Conservation (phyloP, 495 filamentous ascomycete genomes). For the Xylaria grammica region DNA sequence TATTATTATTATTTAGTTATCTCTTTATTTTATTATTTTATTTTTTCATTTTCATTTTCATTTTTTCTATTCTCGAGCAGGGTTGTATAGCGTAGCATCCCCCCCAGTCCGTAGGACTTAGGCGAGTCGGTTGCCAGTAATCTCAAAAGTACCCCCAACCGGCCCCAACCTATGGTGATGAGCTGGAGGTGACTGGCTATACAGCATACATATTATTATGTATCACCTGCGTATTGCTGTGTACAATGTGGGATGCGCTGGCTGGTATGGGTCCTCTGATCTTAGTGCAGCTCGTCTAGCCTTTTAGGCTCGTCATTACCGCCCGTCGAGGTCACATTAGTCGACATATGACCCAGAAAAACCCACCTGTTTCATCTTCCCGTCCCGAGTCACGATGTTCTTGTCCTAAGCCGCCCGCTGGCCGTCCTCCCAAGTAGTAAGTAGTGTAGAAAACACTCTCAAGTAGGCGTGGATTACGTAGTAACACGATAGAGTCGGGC, state of each 20-base stretch:
- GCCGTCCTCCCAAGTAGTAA: no score
- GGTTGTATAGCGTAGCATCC: background rate
- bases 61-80: no score
- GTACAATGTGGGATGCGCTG: slow-evolving; percentile 23
- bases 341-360: slow-evolving; percentile 18
- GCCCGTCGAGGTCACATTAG: slow-evolving; percentile 22
- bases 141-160: background rate
- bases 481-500: background rate
- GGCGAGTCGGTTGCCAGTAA: background rate
- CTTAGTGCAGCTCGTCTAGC: slow-evolving; percentile 9
- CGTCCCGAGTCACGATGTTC: slow-evolving; percentile 20
- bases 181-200: slow-evolving; percentile 7
- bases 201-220: slow-evolving; percentile 17
- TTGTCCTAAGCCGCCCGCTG: no score
- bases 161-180: slow-evolving; percentile 9
- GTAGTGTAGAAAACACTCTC: no score
- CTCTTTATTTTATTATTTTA: no score
- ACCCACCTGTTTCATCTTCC: slow-evolving; percentile 26
- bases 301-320: slow-evolving; percentile 25
- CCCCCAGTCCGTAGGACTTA: background rate
- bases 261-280: slow-evolving; percentile 24
- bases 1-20: no score
- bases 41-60: no score
- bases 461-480: background rate
- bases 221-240: slow-evolving; percentile 15